A percentile compares a stretch with the other conserved stretches of the same genome.
phyloP scores from a whole-genome alignment of 2,329 filamentous ascomycete species.

The Calonectria honghensis region DNA sequence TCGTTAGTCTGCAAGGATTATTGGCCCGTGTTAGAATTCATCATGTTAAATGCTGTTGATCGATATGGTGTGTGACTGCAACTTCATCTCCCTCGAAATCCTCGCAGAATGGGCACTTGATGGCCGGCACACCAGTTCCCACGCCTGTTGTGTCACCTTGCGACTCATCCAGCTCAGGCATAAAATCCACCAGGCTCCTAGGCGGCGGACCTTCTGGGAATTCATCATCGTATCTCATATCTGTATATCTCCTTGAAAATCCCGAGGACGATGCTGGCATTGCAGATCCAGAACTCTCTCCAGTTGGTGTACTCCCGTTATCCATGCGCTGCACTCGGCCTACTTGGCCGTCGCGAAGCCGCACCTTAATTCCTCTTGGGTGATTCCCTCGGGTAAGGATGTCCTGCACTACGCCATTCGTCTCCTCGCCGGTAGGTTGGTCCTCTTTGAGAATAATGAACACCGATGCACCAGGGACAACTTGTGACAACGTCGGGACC shows the following conservation, averaged over 20 bases:
- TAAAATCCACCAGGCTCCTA: slow-evolving; percentile 67
- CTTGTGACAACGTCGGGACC: slow-evolving; percentile 70
- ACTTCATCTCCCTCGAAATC: slow-evolving; percentile 80
- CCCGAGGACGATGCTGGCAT: slow-evolving; percentile 45
- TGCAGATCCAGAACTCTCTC: not conserved
- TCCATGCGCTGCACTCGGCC: slow-evolving; percentile 82
- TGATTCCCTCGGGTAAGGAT: slow-evolving; percentile 84
- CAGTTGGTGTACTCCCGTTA: slow-evolving; percentile 39
- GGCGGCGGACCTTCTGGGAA: slow-evolving; percentile 63
- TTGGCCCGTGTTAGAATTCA: not conserved
- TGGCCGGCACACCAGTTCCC: slow-evolving; percentile 40
- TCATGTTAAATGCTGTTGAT: slow-evolving; percentile 58
- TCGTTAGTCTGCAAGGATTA: not conserved
- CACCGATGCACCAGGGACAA: slow-evolving; percentile 77
- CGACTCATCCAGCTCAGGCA: slow-evolving; percentile 61
- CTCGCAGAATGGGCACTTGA: slow-evolving; percentile 79
- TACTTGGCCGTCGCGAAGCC: slow-evolving; percentile 81
- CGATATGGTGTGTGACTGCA: slow-evolving; percentile 81
- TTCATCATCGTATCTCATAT: slow-evolving; percentile 60
- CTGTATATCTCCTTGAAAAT: slow-evolving; percentile 59
- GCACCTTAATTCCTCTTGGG: slow-evolving; percentile 86
- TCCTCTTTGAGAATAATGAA: slow-evolving; percentile 86
- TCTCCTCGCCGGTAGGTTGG: slow-evolving; percentile 83
- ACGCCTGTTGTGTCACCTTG: slow-evolving; percentile 16
- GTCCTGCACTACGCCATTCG: slow-evolving; percentile 79